Evolutionary conservation across 2,329 filamentous ascomycete genomes (phyloP).

Genomic region (Tolypocladium amazonense): DNA sequence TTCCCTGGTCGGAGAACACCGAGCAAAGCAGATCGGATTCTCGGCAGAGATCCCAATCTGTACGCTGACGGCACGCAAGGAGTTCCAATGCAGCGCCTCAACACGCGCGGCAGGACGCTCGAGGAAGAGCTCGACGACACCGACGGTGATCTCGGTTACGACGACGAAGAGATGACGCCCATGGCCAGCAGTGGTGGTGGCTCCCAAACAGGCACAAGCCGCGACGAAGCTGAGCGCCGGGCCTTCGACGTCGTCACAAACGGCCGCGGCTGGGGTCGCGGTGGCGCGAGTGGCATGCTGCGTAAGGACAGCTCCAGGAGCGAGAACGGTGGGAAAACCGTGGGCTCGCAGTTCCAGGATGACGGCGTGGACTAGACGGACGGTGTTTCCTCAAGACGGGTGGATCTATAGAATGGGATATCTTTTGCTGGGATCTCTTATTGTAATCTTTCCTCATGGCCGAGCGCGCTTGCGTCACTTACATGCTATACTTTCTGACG

Average conservation of each 20-base stretch:
- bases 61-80: conserved; percentile 38
- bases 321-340: conserved; percentile 4
- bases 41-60: conserved; percentile 45
- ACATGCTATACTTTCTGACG: not conserved
- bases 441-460: not conserved
- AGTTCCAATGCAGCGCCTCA: conserved; percentile 36
- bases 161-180: conserved; percentile 18
- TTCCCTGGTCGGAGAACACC: conserved; percentile 24
- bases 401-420: not conserved
- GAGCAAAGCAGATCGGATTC: conserved; percentile 48
- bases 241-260: conserved; percentile 32
- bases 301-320: conserved; percentile 21
- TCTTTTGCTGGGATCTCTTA: not conserved
- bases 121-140: conserved; percentile 31
- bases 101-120: conserved; percentile 31
- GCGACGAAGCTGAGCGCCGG: conserved; percentile 33
- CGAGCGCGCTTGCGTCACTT: not conserved
- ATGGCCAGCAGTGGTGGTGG: not conserved
- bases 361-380: conserved; percentile 22
- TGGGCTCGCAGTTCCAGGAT: conserved; percentile 10
- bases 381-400: not conserved
- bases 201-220: not conserved
- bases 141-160: conserved; percentile 20
- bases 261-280: conserved; percentile 24
- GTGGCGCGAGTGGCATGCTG: conserved; percentile 32